Evolutionary conservation across 345 rosid species (phyloP), one percentile per base, ranked within the genome.

Genomic region (Turnera subulata): DNA sequence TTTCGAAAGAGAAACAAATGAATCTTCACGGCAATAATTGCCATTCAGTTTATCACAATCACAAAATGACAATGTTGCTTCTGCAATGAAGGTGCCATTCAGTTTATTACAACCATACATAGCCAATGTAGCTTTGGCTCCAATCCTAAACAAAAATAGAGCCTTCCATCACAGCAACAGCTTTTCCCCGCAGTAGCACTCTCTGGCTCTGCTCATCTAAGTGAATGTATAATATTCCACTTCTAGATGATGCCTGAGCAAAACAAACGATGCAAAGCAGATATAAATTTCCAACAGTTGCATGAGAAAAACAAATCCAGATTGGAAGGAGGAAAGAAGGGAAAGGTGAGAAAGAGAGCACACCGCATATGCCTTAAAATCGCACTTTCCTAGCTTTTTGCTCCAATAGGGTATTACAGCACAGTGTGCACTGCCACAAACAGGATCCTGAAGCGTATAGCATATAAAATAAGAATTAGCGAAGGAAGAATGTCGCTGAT

Each of bases 371-470:
- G 96, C 98, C 56, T 67, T 37, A 23, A 84, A 63, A 48, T 87
- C 82, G 24, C 50, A 69, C 40, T 90, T 90, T 38, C 82, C 80
- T 37, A 86, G 75, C 75, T 84, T 86, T 45, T 75, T 48, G 59
- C 76, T 74, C 96, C 96, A 91, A 53, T 86, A 86, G 20, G 73
- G 55, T 56, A 85, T 87, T 63, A 91, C 59, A 32, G 85, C 78
- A 74, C 98, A 88, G 58, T 86, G 82, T 16, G 92, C 95, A 66
- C 90, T 82, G 25, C 98, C 92, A 55, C 81, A 72, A 21, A 86
- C 90, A 48, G 92, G 93, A 71, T 88, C 96, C 98, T 91, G 77
- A 49, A 57, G 26, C 46, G 83, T 60, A 66, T 14, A 55, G 45
- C 22, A 11, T 23, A 11, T 6, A 0, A 43, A 13, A 23, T 29